These are phyloP conservation scores for Saprolegnia diclina DNA, from an alignment of 352 stramenopile genomes.

Conservation along the genomic window DNA sequence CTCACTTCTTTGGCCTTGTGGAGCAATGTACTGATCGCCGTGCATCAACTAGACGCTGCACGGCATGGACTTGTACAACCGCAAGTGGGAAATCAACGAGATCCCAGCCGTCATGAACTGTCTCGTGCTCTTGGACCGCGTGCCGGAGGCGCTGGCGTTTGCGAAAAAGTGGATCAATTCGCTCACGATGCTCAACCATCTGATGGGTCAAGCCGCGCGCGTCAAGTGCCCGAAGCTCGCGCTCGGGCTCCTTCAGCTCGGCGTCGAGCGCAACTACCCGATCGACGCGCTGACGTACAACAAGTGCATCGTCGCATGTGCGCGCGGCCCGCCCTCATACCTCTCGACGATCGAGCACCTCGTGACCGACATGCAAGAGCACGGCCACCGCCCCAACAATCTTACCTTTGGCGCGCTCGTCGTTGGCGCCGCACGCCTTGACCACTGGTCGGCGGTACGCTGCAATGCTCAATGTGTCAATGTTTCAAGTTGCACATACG, in stretches of 20 bases:
- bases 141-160: constrained; percentile 11
- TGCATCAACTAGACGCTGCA: constrained; percentile 3
- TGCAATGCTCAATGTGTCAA: too few species aligned
- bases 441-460: constrained; percentile 62
- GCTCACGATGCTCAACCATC: background rate
- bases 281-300: constrained; percentile 70
- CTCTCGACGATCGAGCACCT: constrained; percentile 52
- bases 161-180: background rate
- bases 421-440: constrained; percentile 60
- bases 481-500: background rate
- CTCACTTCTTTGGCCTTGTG: background rate
- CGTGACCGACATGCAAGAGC: constrained; percentile 70
- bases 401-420: constrained; percentile 69
- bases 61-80: background rate
- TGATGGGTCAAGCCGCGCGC: constrained; percentile 7
- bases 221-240: constrained; percentile 14
- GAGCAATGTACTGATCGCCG: too few species aligned
- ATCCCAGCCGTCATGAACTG: constrained; percentile 16
- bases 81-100: constrained; percentile 11
- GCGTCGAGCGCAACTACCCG: background rate
- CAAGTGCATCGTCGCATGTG: constrained; percentile 73
- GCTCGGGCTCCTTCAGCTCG: background rate
- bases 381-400: constrained; percentile 52
- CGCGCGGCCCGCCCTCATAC: constrained; percentile 43
- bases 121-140: constrained; percentile 16